phyloP scores from a whole-genome alignment of 192 early-diverging fungal genomes.

The Kickxella alabastrina region DNA sequence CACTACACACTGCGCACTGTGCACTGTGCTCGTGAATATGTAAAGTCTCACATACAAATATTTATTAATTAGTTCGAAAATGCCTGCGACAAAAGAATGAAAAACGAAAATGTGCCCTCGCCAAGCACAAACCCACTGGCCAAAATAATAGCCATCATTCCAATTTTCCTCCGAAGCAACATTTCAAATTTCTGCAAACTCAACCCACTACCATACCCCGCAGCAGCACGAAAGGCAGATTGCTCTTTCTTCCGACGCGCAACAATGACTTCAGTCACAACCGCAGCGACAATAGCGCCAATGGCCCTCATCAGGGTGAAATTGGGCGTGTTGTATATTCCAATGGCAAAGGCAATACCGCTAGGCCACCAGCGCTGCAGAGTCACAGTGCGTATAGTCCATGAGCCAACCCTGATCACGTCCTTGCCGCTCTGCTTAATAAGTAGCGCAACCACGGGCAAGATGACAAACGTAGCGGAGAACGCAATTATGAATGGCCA shows the following conservation, averaged over 20 bases:
- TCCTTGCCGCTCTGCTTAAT: conserved; percentile 5
- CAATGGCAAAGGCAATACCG: conserved; percentile 75
- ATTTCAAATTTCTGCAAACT: not conserved
- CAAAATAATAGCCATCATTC: conserved; percentile 65
- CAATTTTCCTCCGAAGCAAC: conserved; percentile 29
- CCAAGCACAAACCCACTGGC: conserved; percentile 74
- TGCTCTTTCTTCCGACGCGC: not conserved
- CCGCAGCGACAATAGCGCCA: conserved; percentile 54
- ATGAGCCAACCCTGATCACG: not conserved
- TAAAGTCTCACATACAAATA: too few species aligned
- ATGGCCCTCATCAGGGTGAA: conserved; percentile 69
- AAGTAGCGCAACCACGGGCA: conserved; percentile 19
- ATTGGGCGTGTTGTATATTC: conserved; percentile 75
- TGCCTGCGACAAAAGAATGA: conserved; percentile 47
- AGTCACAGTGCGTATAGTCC: conserved; percentile 5
- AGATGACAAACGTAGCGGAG: conserved; percentile 51
- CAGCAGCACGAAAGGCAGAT: too few species aligned
- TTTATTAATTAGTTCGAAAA: conserved; percentile 23
- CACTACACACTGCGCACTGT: too few species aligned
- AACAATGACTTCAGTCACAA: conserved; percentile 32
- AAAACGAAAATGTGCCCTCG: conserved; percentile 69
- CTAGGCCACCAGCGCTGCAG: conserved; percentile 60
- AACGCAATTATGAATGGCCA: conserved; percentile 59
- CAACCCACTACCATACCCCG: too few species aligned
- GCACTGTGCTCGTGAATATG: too few species aligned